A percentile compares a stretch with the other conserved stretches of the same genome.
These are phyloP conservation scores for Plasmodium falciparum DNA, from an alignment of 169 alveolate genomes.

Conservation along the genomic window DNA sequence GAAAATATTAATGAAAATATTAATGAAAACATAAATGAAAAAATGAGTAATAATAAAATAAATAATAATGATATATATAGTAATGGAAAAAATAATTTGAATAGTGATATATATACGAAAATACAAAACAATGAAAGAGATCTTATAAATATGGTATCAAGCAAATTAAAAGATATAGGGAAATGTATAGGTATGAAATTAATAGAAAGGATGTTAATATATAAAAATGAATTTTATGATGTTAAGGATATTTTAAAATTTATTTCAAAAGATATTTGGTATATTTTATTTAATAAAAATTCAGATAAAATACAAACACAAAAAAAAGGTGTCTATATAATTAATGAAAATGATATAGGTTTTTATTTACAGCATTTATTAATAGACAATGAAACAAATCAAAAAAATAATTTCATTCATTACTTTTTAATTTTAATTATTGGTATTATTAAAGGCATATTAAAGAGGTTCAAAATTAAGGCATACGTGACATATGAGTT, in stretches of 20 bases:
- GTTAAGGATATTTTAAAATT: conserved; percentile 56
- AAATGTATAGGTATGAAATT: conserved; percentile 51
- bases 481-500: conserved; percentile 20
- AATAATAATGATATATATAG: neutral
- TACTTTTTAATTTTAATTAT: conserved; percentile 24
- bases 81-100: neutral
- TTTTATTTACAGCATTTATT: conserved; percentile 32
- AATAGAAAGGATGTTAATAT: conserved; percentile 35
- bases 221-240: conserved; percentile 43
- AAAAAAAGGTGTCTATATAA: conserved; percentile 45
- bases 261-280: conserved; percentile 53
- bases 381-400: conserved; percentile 51
- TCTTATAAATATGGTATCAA: conserved; percentile 10
- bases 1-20: neutral
- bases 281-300: conserved; percentile 36
- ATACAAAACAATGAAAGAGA: conserved; percentile 4
- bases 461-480: conserved; percentile 41
- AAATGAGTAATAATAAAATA: neutral
- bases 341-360: conserved; percentile 39
- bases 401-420: conserved; percentile 56
- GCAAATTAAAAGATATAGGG: conserved; percentile 46
- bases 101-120: neutral
- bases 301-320: conserved; percentile 43
- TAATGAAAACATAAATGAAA: neutral
- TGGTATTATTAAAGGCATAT: conserved; percentile 49